Conservation (phyloP, 2,329 filamentous ascomycete species). For the Colletotrichum chlorophyti region DNA sequence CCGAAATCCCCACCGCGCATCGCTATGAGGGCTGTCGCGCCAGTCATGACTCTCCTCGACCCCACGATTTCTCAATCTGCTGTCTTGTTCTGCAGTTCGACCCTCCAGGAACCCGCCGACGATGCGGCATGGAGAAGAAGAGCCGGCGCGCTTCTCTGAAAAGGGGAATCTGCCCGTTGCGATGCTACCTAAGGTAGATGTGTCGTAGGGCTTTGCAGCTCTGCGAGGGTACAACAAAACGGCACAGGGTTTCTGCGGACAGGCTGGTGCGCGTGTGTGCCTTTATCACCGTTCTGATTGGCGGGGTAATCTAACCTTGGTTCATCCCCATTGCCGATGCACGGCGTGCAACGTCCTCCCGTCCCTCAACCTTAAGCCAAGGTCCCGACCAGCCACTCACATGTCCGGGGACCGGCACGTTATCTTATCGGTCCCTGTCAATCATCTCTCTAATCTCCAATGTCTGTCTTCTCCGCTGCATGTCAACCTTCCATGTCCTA, state of each 20-base stretch:
- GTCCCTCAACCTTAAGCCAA: slow-evolving; percentile 5
- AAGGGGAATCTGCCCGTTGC: slow-evolving; percentile 6
- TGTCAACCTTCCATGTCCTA: slow-evolving; percentile 12
- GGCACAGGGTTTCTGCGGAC: slow-evolving; percentile 17
- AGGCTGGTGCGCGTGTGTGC: slow-evolving; percentile 11
- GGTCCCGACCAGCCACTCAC: slow-evolving; percentile 18
- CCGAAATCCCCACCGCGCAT: background rate
- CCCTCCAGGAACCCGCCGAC: slow-evolving; percentile 23
- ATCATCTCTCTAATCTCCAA: slow-evolving; percentile 1
- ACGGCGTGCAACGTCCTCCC: slow-evolving; percentile 3
- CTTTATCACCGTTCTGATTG: slow-evolving; percentile 22
- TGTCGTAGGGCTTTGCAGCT: slow-evolving; percentile 17
- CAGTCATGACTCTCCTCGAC: slow-evolving; percentile 20
- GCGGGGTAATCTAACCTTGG: slow-evolving; percentile 14
- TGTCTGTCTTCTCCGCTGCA: slow-evolving; percentile 21
- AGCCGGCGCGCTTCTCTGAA: slow-evolving; percentile 21
- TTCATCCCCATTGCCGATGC: slow-evolving; percentile 16
- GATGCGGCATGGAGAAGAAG: slow-evolving; percentile 8
- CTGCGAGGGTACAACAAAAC: no score
- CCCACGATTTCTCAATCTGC: slow-evolving; percentile 20
- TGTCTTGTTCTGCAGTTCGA: slow-evolving; percentile 20
- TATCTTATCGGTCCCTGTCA: slow-evolving; percentile 28
- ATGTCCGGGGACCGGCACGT: slow-evolving; percentile 21
- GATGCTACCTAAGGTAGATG: slow-evolving; percentile 14
- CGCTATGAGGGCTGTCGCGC: background rate